Evolutionary conservation across 2,329 filamentous ascomycete species (phyloP).

Genomic region (Sporothrix sp.): DNA sequence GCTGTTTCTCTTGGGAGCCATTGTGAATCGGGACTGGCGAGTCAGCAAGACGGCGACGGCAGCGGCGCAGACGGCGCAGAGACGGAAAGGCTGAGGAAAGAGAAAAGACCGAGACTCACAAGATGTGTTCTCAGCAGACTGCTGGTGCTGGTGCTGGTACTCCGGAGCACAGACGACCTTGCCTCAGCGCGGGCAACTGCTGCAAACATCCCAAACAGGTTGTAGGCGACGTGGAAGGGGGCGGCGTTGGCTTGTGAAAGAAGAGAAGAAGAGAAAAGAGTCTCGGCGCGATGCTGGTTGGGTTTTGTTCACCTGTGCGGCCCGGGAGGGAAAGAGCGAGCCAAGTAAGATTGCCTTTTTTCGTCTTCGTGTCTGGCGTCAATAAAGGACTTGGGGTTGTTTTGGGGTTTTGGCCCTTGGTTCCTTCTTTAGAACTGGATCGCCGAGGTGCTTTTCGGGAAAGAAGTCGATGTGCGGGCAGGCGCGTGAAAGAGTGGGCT

Average conservation of each 20-base stretch:
- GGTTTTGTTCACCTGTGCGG: background rate
- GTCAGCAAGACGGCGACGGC: background rate
- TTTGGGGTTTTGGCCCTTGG: constrained; percentile 4
- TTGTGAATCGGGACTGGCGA: constrained; percentile 25
- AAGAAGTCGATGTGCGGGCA: constrained; percentile 1
- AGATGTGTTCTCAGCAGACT: constrained; percentile 17
- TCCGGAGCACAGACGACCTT: constrained; percentile 26
- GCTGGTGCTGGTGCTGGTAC: constrained; percentile 15
- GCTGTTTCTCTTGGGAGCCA: constrained; percentile 48
- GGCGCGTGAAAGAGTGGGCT: constrained; percentile 4
- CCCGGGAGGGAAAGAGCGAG: constrained; percentile 5
- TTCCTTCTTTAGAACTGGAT: constrained; percentile 4
- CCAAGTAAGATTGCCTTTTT: constrained; percentile 4
- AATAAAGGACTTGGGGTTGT: constrained; percentile 4
- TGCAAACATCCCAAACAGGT: constrained; percentile 27
- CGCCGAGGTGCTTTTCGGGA: constrained; percentile 19
- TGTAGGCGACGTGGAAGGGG: background rate
- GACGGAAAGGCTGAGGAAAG: background rate
- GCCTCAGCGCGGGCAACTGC: constrained; percentile 28
- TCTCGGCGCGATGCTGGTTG: background rate
- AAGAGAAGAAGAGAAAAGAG: background rate
- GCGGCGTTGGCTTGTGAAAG: background rate
- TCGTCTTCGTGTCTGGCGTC: background rate
- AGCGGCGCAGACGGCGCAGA: too few relatives aligned
- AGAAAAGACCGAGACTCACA: constrained; percentile 2